Evolutionary conservation across 805 yeast species (phyloP), one percentile per base, ranked within the genome.

Genomic region (Metschnikowia bowlesiae): DNA sequence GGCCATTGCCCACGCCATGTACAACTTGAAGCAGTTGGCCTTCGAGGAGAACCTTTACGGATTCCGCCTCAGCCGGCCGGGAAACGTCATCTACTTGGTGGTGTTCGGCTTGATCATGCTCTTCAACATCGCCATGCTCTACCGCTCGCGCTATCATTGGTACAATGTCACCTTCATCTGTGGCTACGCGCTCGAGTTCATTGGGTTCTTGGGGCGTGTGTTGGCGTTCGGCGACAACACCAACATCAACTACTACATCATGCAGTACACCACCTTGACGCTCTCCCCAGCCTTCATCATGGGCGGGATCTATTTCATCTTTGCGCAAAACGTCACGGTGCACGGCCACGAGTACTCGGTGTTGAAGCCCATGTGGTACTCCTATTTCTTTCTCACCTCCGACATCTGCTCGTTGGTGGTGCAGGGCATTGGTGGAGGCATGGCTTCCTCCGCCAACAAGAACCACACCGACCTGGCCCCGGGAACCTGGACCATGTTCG

Each of bases 281-380:
- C 62, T 73, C 30, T 67, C 74, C 1, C 76, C 76, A 2, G 76
- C 75, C 2, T 71, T 72, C 48, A 60, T 71, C 14, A 73, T 73
- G 78, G 78, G 66, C 1, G 78, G 76, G 0, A 56, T 73, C 14
- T 73, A 73, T 54, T 69, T 67, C 51, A 39, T 71, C 6, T 70
- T 73, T 54, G 76, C 75, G 2, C 76, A 71, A 50, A 46, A 67
- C 50, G 74, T 71, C 43, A 71, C 68, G 11, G 58, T 69, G 16
- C 69, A 70, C 47, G 76, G 76, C 8, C 53, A 72, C 42, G 60
- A 64, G 35, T 73, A 65, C 53, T 68, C 75, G 18, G 56, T 68
- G 2, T 61, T 71, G 52, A 68, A 66, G 50, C 78, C 78, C 4
- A 63, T 72, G 65, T 71, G 75, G 75, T 73, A 73, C 51, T 66